Evolutionary conservation across 345 rosid genomes (phyloP).

Genomic region (Eucalyptus sp.): DNA sequence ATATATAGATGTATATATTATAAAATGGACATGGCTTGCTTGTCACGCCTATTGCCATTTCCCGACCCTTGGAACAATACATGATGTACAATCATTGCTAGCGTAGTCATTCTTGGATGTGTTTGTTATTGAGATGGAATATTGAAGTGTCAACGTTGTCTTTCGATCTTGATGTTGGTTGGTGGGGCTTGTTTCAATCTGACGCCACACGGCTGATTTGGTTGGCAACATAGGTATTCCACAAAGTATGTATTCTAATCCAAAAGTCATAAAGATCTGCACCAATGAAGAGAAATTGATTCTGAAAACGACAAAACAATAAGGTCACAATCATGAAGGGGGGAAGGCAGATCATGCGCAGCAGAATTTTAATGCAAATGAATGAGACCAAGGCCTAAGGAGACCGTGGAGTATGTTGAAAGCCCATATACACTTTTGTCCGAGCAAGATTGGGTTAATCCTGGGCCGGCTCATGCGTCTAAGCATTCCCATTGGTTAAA

Average conservation of each 20-base stretch:
- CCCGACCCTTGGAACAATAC: not conserved
- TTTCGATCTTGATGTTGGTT: not conserved
- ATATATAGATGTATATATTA: no score
- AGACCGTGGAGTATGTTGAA: not conserved
- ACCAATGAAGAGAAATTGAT: not conserved
- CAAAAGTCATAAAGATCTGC: not conserved
- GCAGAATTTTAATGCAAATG: not conserved
- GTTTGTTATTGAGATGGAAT: not conserved
- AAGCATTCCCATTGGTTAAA: not conserved
- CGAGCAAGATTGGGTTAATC: not conserved
- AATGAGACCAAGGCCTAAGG: not conserved
- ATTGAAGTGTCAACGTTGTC: not conserved
- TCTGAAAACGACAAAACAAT: not conserved
- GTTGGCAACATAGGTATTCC: not conserved
- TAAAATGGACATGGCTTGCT: not conserved
- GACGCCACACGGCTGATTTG: not conserved
- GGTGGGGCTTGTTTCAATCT: not conserved
- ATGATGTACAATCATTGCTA: not conserved
- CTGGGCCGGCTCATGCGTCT: not conserved
- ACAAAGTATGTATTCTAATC: not conserved
- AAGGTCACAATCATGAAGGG: not conserved
- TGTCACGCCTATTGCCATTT: not conserved
- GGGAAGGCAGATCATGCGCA: not conserved
- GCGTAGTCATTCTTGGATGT: not conserved
- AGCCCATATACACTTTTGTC: not conserved